phyloP scores from a whole-genome alignment of 2,329 filamentous ascomycete genomes.

The Monosporascus ibericus region DNA sequence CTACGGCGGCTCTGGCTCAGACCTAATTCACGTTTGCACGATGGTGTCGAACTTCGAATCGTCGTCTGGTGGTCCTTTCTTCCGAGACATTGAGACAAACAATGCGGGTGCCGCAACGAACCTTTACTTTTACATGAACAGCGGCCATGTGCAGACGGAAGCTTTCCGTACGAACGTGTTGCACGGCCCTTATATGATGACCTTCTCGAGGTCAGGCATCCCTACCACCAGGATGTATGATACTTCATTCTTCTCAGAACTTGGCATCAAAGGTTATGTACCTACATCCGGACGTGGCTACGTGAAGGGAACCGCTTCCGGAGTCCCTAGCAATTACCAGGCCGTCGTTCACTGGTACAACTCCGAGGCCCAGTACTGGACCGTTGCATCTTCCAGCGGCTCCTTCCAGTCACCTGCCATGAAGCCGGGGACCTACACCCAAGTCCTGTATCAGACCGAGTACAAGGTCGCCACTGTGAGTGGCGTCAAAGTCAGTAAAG shows the following conservation, averaged over 20 bases:
- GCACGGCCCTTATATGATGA: slow-evolving; percentile 59
- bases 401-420: slow-evolving; percentile 59
- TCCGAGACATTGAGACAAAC: slow-evolving; percentile 60
- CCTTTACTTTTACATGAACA: slow-evolving; percentile 66
- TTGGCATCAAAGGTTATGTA: slow-evolving; percentile 54
- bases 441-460: slow-evolving; percentile 57
- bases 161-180: slow-evolving; percentile 51
- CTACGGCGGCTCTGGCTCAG: slow-evolving; percentile 39
- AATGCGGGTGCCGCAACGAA: slow-evolving; percentile 51
- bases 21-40: slow-evolving; percentile 53
- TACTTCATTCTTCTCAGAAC: slow-evolving; percentile 52
- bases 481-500: slow-evolving; percentile 44
- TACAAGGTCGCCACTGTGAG: slow-evolving; percentile 44
- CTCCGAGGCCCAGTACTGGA: slow-evolving; percentile 58
- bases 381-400: slow-evolving; percentile 46
- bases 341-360: slow-evolving; percentile 63
- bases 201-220: slow-evolving; percentile 52
- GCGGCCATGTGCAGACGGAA: slow-evolving; percentile 57
- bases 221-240: slow-evolving; percentile 42
- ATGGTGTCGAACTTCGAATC: slow-evolving; percentile 51
- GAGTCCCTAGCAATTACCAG: slow-evolving; percentile 45
- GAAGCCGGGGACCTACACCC: slow-evolving; percentile 64
- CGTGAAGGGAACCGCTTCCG: slow-evolving; percentile 55
- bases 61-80: slow-evolving; percentile 61
- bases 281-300: slow-evolving; percentile 49